Evolutionary conservation across 768 basidiomycete genomes (phyloP).

Genomic region (Mycena galericulata): DNA sequence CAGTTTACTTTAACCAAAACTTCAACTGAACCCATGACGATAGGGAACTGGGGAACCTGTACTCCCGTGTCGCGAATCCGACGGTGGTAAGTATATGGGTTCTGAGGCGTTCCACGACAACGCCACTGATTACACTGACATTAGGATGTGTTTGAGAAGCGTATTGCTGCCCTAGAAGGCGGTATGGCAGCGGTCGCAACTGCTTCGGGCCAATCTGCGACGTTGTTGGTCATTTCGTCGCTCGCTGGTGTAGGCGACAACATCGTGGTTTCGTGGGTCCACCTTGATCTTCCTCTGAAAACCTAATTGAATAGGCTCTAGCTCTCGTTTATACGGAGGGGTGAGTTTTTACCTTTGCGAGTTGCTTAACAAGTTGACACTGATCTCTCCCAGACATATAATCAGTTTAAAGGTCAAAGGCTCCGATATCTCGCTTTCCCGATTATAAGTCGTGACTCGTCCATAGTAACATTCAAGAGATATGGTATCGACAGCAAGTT

Average conservation of each 20-base stretch:
- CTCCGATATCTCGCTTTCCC: not conserved
- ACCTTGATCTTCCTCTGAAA: not conserved
- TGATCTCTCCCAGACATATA: constrained; percentile 60
- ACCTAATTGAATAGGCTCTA: not conserved
- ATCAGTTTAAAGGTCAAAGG: constrained; percentile 68
- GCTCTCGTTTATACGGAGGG: constrained; percentile 1
- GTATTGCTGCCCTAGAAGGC: constrained; percentile 74
- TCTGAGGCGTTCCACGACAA: too few species aligned
- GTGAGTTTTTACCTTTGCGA: not conserved
- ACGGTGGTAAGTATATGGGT: constrained; percentile 62
- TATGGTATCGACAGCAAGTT: constrained; percentile 68
- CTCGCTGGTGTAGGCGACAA: constrained; percentile 71
- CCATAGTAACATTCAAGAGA: constrained; percentile 64
- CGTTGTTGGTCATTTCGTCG: constrained; percentile 68
- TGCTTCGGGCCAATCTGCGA: constrained; percentile 72
- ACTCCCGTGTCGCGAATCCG: constrained; percentile 68
- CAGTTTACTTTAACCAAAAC: not conserved
- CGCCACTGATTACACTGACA: not conserved
- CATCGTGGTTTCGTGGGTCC: constrained; percentile 66
- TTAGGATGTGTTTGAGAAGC: constrained; percentile 74
- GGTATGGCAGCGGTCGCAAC: constrained; percentile 70
- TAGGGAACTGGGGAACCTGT: constrained; percentile 61
- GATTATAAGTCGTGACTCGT: not conserved
- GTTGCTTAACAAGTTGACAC: constrained; percentile 11
- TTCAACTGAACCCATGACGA: not conserved